A percentile compares a stretch with the other conserved stretches of the same genome.
Conservation (phyloP, 306 rosid species). For the Rosa lucieae region DNA sequence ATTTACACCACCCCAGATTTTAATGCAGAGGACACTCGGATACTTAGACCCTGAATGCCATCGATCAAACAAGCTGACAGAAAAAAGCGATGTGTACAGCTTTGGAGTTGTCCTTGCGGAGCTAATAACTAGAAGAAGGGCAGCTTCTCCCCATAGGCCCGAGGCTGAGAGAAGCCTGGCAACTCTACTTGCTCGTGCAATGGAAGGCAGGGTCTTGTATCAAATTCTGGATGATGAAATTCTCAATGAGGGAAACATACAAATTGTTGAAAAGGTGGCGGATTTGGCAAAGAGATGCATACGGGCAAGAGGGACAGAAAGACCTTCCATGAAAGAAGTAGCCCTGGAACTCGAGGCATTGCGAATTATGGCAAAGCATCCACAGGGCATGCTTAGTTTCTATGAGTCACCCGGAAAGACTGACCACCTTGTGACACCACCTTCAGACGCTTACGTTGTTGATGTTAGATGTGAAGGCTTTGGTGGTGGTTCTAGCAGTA, state of each 20-base stretch:
- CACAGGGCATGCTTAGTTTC: not conserved
- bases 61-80: not conserved
- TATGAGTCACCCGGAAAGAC: not conserved
- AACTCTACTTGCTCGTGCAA: not conserved
- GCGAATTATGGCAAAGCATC: not conserved
- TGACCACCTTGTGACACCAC: not conserved
- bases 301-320: slow-evolving; percentile 8
- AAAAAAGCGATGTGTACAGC: slow-evolving; percentile 15
- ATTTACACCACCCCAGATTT: not conserved
- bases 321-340: slow-evolving; percentile 22
- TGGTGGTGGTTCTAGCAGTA: not conserved
- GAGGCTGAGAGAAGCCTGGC: not conserved
- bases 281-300: slow-evolving; percentile 5
- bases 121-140: not conserved
- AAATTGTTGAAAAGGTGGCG: not conserved
- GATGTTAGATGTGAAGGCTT: not conserved
- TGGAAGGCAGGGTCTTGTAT: not conserved
- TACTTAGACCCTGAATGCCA: slow-evolving; percentile 14
- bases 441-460: not conserved
- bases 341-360: slow-evolving; percentile 13
- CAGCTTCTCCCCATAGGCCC: not conserved
- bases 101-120: slow-evolving; percentile 25
- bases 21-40: slow-evolving; percentile 1
- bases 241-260: not conserved
- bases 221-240: not conserved